Evolutionary conservation across 139 green algal species (phyloP).

Genomic region (Coelastrella sp.): DNA sequence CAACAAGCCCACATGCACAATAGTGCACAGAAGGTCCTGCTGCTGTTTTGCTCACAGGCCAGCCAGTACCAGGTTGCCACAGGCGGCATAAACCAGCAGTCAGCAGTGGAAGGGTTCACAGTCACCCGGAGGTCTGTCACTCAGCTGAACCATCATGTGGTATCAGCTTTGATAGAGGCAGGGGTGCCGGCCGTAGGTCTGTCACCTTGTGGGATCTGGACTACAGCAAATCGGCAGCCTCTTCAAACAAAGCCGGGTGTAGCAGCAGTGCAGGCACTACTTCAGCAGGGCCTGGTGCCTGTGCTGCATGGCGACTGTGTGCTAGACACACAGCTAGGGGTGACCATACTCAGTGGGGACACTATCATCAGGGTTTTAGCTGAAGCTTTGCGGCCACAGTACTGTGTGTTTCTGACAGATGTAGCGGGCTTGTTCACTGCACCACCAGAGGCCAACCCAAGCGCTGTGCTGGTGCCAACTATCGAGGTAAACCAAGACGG

Average conservation of each 20-base stretch:
- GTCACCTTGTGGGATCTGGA: slow-evolving; percentile 64
- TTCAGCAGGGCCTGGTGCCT: slow-evolving; percentile 51
- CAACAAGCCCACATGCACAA: background rate
- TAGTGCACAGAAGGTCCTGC: too few species aligned
- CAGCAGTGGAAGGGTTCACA: slow-evolving; percentile 6
- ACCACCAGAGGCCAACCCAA: slow-evolving; percentile 55
- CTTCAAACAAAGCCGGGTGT: background rate
- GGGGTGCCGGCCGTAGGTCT: slow-evolving; percentile 66
- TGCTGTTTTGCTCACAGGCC: slow-evolving; percentile 31
- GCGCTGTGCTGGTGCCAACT: slow-evolving; percentile 56
- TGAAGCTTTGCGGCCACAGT: slow-evolving; percentile 50
- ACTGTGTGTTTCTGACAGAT: slow-evolving; percentile 76
- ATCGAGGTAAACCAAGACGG: slow-evolving; percentile 52
- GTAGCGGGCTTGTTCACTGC: slow-evolving; percentile 70
- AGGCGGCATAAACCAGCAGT: slow-evolving; percentile 32
- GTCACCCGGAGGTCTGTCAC: slow-evolving; percentile 49
- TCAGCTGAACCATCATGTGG: slow-evolving; percentile 56
- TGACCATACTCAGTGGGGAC: slow-evolving; percentile 74
- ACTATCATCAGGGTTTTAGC: slow-evolving; percentile 61
- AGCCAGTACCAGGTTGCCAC: slow-evolving; percentile 52
- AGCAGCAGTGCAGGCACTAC: slow-evolving; percentile 35
- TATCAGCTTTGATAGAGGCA: slow-evolving; percentile 44
- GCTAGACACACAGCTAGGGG: slow-evolving; percentile 58
- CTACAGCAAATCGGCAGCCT: slow-evolving; percentile 50
- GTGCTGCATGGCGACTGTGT: slow-evolving; percentile 79